Conservation (phyloP, 2,329 filamentous ascomycete genomes). For the Elsinoe ampelina region DNA sequence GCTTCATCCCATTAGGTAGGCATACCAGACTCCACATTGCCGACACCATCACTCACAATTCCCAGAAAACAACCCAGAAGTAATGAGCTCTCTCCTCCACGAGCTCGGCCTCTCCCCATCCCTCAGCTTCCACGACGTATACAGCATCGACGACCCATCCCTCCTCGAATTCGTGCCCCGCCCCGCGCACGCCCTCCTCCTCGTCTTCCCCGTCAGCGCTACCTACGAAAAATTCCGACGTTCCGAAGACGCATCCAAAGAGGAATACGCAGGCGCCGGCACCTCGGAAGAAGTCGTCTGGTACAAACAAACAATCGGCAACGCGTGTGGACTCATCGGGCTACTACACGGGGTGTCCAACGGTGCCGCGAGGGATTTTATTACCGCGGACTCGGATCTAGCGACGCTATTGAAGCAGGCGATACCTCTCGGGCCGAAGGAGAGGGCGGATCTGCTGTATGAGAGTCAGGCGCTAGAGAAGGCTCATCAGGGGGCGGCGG, state of each 20-base stretch:
- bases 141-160: conserved; percentile 75
- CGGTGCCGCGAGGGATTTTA: conserved; percentile 55
- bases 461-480: conserved; percentile 63
- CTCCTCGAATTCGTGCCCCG: conserved; percentile 80
- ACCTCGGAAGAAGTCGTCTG: conserved; percentile 69
- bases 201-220: conserved; percentile 79
- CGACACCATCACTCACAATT: background rate
- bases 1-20: conserved; percentile 16
- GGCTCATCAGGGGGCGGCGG: conserved; percentile 71
- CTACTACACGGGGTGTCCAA: conserved; percentile 76
- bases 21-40: background rate
- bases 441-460: conserved; percentile 68
- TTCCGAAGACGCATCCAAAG: conserved; percentile 57
- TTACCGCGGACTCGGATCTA: conserved; percentile 50
- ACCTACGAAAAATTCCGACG: conserved; percentile 69
- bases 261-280: conserved; percentile 60
- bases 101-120: conserved; percentile 71
- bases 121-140: conserved; percentile 82
- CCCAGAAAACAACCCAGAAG: conserved; percentile 68
- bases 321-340: conserved; percentile 87
- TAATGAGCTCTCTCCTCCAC: conserved; percentile 76
- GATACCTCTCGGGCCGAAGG: conserved; percentile 55
- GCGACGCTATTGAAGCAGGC: conserved; percentile 58
- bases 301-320: conserved; percentile 92
- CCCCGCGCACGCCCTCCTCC: conserved; percentile 76